phyloP scores from a whole-genome alignment of 805 yeast genomes.

The Ogataea minuta region DNA sequence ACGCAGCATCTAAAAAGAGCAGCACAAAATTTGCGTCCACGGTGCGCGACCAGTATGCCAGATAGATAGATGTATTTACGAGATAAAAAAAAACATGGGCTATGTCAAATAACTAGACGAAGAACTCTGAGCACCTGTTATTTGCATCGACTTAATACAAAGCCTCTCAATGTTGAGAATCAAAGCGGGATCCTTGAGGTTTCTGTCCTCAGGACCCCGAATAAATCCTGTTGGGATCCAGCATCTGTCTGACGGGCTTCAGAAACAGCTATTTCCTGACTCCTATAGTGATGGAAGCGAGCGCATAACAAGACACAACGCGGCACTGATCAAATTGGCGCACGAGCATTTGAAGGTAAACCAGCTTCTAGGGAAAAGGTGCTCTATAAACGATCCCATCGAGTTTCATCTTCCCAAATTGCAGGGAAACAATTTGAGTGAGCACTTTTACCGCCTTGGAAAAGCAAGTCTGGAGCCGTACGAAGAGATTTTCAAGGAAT shows the following conservation, averaged over 20 bases:
- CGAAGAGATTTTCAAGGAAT: constrained; percentile 45
- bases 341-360: constrained; percentile 57
- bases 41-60: constrained; percentile 8
- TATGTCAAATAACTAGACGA: neutral
- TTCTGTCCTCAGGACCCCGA: constrained; percentile 39
- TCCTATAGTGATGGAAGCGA: constrained; percentile 20
- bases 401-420: constrained; percentile 61
- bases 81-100: neutral
- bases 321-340: constrained; percentile 50
- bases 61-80: neutral
- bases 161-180: too few species aligned
- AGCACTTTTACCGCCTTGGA: constrained; percentile 80
- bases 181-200: neutral
- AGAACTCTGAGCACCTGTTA: neutral
- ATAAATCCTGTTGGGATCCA: constrained; percentile 81
- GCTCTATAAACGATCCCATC: constrained; percentile 61
- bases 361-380: constrained; percentile 72
- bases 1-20: constrained; percentile 12
- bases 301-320: constrained; percentile 28
- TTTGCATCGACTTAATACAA: too few species aligned
- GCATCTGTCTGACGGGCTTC: constrained; percentile 60
- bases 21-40: constrained; percentile 6
- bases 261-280: constrained; percentile 57
- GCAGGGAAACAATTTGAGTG: constrained; percentile 74
- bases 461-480: constrained; percentile 58